These are phyloP conservation scores for Pseudogymnoascus sp. DNA, from an alignment of 2,329 filamentous ascomycete species.

Conservation along the genomic window DNA sequence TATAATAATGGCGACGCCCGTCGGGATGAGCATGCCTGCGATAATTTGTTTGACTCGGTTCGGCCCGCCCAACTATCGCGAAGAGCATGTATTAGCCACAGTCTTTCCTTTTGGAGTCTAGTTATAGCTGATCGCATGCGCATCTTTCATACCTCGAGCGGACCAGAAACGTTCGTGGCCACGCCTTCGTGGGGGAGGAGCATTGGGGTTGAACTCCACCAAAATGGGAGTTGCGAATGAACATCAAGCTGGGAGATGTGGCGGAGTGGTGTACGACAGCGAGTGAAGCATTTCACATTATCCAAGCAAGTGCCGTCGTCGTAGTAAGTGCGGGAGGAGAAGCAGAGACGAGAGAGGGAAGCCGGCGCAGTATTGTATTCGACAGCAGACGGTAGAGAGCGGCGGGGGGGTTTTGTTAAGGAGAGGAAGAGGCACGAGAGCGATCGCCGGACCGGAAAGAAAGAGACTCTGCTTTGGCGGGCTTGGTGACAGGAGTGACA, in stretches of 20 bases:
- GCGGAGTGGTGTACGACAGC: not conserved
- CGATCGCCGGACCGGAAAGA: not conserved
- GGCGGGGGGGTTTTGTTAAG: not conserved
- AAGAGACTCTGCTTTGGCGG: not conserved
- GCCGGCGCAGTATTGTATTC: not conserved
- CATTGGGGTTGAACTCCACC: conserved; percentile 1
- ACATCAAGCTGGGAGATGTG: conserved; percentile 4
- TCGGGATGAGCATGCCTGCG: conserved; percentile 1
- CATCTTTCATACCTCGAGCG: not conserved
- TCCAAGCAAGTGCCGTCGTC: not conserved
- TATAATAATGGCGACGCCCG: not conserved
- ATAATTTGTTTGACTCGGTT: not conserved
- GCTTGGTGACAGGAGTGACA: not conserved
- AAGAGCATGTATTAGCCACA: not conserved
- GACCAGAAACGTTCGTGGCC: not conserved
- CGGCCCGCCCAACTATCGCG: not conserved
- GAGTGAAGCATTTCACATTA: conserved; percentile 8
- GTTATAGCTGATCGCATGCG: not conserved
- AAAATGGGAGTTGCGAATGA: conserved; percentile 1
- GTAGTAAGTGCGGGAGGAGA: not conserved
- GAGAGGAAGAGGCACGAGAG: conserved; percentile 2
- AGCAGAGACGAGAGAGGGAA: not conserved
- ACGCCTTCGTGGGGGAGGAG: not conserved
- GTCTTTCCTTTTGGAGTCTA: not conserved
- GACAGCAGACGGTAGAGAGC: not conserved